Evolutionary conservation across 176 grass and related monocot genomes (phyloP), one percentile per base, ranked within the genome.

Genomic region (Themeda triandra): DNA sequence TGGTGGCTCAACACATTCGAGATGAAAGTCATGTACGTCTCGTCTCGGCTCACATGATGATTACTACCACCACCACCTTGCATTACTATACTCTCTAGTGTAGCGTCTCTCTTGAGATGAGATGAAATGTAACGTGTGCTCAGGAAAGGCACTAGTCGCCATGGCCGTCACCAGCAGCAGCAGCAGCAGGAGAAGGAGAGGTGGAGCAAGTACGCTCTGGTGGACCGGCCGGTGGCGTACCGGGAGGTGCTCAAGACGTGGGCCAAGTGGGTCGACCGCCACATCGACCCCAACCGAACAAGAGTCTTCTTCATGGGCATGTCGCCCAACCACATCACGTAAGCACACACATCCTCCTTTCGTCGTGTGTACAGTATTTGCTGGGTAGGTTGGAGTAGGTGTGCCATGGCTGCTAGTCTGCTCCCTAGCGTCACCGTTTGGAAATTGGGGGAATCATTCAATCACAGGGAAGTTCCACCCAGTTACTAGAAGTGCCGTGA

Each of bases 271-370:
- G 94, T 97, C 68, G 83, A 97, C 83, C 63, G 86, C 72, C 89
- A 92, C 69, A 80, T 97, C 71, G 85, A 97, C 80, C 90, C 94
- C 19, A 79, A 41, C 11, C 71, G 72, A 54, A 90, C 94, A 4
- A 92, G 44, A 33, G 92, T 94, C 60, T 97, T 97, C 88, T 97
- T 94, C 88, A 97, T 97, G 92, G 90, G 90, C 88, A 94, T 92
- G 90, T 97, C 94, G 0, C 94, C 94, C 23, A 97, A 97, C 73
- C 94, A 97, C 71, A 51, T 89, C 76, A 54, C 46, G 94, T 97
- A 70, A 53, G 48, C 48, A 18, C 46, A 46, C 45, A 46, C 14
- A 46, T 46, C 5, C 46, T 49, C 46, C 15, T 49, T 49, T 49
- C 15, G 46, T 49, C 14, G 14, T 49, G 15, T 49, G 15, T 48